Evolutionary conservation across 2,329 filamentous ascomycete species (phyloP).

Genomic region (Fusarium brevicatenulatum): DNA sequence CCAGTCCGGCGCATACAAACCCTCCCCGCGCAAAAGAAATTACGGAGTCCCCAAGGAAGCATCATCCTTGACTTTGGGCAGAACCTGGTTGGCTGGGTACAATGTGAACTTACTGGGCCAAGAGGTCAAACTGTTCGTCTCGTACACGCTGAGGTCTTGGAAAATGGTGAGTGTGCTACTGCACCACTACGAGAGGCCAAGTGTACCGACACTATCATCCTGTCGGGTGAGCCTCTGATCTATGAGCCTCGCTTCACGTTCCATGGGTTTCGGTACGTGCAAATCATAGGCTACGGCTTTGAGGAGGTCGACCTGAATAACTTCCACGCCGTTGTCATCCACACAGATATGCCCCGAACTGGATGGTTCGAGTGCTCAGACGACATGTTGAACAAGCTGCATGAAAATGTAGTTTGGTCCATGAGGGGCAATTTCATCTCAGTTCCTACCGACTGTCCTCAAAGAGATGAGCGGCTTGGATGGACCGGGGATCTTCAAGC

Average conservation of each 20-base stretch:
- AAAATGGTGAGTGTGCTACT: neutral
- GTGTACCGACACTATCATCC: neutral
- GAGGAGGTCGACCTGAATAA: neutral
- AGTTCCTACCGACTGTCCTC: neutral
- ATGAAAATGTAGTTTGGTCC: neutral
- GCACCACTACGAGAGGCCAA: neutral
- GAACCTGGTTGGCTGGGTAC: neutral
- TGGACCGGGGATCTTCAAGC: neutral
- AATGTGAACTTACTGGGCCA: neutral
- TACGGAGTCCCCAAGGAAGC: neutral
- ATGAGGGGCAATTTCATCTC: neutral
- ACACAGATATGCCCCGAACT: neutral
- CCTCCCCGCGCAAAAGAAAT: neutral
- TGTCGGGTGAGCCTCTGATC: neutral
- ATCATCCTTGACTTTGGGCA: neutral
- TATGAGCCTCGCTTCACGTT: neutral
- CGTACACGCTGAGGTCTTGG: neutral
- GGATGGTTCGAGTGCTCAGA: neutral
- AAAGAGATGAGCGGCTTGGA: neutral
- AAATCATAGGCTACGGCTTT: neutral
- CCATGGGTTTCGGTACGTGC: neutral
- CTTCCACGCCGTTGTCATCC: neutral
- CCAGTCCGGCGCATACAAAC: neutral
- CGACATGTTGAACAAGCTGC: neutral
- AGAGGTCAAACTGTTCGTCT: neutral